These are phyloP conservation scores for Tuber borchii DNA, from an alignment of 495 filamentous ascomycete genomes.

Conservation along the genomic window DNA sequence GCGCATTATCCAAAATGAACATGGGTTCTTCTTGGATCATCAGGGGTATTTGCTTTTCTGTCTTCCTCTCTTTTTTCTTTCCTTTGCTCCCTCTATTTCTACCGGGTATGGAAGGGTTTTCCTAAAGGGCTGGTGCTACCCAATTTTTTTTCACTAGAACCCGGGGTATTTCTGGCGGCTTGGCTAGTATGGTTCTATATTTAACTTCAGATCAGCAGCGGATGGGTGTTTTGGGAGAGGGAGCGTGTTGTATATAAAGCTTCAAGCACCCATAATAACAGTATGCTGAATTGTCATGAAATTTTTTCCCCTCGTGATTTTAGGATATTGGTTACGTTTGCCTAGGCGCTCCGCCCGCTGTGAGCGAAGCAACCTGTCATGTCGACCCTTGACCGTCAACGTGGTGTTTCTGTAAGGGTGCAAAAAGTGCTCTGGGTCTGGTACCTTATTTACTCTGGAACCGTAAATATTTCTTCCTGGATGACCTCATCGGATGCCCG, in stretches of 20 bases:
- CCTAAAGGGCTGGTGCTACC: neutral
- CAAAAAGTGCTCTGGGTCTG: neutral
- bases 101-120: neutral
- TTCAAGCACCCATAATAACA: neutral
- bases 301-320: neutral
- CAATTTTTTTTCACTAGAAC: neutral
- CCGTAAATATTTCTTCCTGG: constrained; percentile 21
- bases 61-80: neutral
- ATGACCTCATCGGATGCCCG: constrained; percentile 25
- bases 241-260: constrained; percentile 1
- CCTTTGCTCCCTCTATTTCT: neutral
- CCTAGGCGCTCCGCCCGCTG: neutral
- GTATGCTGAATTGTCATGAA: constrained; percentile 1
- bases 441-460: neutral
- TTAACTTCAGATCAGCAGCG: neutral
- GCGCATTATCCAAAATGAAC: neutral
- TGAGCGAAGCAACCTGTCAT: neutral
- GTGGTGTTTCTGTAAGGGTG: neutral
- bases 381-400: neutral
- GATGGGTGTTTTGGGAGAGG: neutral
- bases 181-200: neutral
- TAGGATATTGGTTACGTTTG: neutral
- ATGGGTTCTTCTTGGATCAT: neutral
- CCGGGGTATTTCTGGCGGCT: neutral
- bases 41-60: neutral